These are phyloP conservation scores for Xerophyta viscosa DNA, from an alignment of 106 monocot genomes.

Conservation along the genomic window DNA sequence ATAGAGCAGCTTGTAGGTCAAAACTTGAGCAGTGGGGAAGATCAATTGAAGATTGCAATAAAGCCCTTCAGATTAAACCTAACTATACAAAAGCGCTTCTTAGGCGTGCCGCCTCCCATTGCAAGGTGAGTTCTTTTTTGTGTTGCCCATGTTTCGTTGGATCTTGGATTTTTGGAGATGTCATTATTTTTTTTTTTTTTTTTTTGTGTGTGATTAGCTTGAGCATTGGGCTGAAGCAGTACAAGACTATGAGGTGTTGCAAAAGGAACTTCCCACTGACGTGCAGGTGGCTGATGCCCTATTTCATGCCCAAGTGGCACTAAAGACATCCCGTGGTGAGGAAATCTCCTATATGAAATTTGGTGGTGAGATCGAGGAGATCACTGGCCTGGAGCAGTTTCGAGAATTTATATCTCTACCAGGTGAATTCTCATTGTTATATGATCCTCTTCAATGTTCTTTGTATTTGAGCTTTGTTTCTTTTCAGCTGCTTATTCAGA, in stretches of 20 bases:
- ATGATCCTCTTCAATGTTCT: neutral
- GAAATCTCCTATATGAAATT: constrained; percentile 78
- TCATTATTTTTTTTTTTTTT: neutral
- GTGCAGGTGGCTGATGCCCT: constrained; percentile 67
- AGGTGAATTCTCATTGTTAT: constrained; percentile 22
- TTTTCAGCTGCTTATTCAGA: too few relatives aligned
- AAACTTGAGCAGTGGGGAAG: constrained; percentile 84
- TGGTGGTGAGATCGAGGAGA: constrained; percentile 68
- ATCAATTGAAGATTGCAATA: constrained; percentile 76
- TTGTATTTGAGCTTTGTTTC: too few relatives aligned
- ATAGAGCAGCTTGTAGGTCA: constrained; percentile 79
- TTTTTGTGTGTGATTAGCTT: constrained; percentile 41
- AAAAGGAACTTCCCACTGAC: constrained; percentile 65
- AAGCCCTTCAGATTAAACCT: constrained; percentile 65
- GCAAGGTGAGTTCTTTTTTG: constrained; percentile 43
- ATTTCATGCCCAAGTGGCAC: constrained; percentile 67
- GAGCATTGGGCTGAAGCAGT: constrained; percentile 82
- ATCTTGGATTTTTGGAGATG: neutral
- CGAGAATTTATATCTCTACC: constrained; percentile 49
- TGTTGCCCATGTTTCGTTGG: neutral
- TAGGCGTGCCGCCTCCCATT: constrained; percentile 64
- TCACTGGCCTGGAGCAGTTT: constrained; percentile 61
- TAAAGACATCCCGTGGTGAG: constrained; percentile 64
- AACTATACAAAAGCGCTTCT: constrained; percentile 78
- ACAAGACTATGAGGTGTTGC: constrained; percentile 73